Evolutionary conservation across 306 rosid species (phyloP).

Genomic region (Corylus americana): DNA sequence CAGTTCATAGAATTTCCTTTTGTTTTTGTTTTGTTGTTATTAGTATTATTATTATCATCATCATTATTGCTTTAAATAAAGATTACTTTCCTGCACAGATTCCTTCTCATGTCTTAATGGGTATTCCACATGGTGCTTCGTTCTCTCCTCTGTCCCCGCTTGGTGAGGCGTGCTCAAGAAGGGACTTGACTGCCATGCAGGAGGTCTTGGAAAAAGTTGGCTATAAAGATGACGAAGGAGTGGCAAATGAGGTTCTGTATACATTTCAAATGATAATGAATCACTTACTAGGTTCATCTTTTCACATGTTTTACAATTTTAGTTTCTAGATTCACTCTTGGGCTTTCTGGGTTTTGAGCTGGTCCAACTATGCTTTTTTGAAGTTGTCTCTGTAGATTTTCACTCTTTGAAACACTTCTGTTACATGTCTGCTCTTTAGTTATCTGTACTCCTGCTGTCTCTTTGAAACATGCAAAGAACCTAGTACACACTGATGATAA

Average conservation of each 20-base stretch:
- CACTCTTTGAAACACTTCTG: not conserved
- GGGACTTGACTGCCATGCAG: constrained; percentile 74
- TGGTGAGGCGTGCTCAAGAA: constrained; percentile 84
- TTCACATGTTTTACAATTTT: not conserved
- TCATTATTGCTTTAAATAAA: constrained; percentile 1
- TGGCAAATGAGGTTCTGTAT: constrained; percentile 64
- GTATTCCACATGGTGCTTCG: constrained; percentile 55
- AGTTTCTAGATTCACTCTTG: not conserved
- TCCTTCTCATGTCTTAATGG: constrained; percentile 74
- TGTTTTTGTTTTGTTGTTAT: not conserved
- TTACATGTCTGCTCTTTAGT: not conserved
- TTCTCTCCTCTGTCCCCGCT: constrained; percentile 62
- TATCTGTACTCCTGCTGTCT: constrained; percentile 12
- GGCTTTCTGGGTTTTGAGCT: not conserved
- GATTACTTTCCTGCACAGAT: constrained; percentile 41
- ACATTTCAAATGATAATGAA: constrained; percentile 13
- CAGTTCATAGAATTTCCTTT: not conserved
- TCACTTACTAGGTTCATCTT: not conserved
- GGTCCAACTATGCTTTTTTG: not conserved
- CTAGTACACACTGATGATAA: constrained; percentile 3
- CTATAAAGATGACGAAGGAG: constrained; percentile 83
- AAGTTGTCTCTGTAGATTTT: not conserved
- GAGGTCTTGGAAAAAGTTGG: constrained; percentile 69
- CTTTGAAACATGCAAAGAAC: not conserved
- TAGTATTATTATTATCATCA: not conserved